A percentile compares a stretch with the other conserved stretches of the same genome.
Evolutionary conservation across 2,329 filamentous ascomycete species (phyloP).

Genomic region (Neofusicoccum ribis): DNA sequence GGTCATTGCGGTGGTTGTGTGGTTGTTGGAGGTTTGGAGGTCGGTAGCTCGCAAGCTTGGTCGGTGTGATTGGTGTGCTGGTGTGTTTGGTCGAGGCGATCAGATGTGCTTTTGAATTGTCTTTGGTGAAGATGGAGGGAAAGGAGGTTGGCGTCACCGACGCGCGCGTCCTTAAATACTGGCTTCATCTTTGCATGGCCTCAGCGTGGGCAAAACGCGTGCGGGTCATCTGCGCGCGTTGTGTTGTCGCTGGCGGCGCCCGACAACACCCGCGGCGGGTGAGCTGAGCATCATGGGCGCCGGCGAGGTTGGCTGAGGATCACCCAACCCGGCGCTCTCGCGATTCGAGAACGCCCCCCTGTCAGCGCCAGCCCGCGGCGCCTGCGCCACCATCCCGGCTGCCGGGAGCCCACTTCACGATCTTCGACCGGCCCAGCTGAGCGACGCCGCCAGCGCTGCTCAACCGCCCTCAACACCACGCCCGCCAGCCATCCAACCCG

Average conservation of each 20-base stretch:
- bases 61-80: neutral
- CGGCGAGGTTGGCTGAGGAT: conserved; percentile 14
- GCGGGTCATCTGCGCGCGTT: conserved; percentile 10
- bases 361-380: neutral
- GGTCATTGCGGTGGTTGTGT: conserved; percentile 3
- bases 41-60: neutral
- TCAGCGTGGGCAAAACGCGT: neutral
- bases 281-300: conserved; percentile 11
- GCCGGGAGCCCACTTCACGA: conserved; percentile 8
- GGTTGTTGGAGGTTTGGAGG: neutral
- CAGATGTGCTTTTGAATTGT: neutral
- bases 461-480: conserved; percentile 3
- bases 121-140: conserved; percentile 2
- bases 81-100: neutral
- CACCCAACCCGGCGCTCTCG: neutral
- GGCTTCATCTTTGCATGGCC: neutral
- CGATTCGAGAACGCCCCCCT: neutral
- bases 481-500: neutral
- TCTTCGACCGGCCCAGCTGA: neutral
- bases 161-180: neutral
- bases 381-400: conserved; percentile 13
- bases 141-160: neutral
- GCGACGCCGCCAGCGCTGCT: neutral
- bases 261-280: conserved; percentile 1
- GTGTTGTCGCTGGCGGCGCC: neutral